A percentile compares a stretch with the other conserved stretches of the same genome.
Conservation (phyloP, 768 basidiomycete genomes). For the Hericium coralloides region DNA sequence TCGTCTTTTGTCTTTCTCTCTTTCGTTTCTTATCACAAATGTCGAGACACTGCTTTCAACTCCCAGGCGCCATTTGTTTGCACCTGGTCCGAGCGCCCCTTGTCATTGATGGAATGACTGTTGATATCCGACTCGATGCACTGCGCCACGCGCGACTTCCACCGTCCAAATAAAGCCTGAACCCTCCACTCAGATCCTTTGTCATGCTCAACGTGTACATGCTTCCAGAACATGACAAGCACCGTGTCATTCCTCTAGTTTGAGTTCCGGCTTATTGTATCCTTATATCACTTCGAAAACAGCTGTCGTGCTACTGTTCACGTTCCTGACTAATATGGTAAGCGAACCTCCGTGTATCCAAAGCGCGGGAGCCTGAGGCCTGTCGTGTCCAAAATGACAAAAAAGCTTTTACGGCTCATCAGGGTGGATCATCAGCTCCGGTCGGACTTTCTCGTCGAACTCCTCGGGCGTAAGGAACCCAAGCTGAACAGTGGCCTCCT, state of each 20-base stretch:
- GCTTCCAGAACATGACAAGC: neutral
- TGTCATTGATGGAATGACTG: no score
- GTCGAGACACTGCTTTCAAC: no score
- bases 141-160: neutral
- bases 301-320: no score
- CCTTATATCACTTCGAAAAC: no score
- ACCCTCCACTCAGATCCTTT: neutral
- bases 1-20: neutral
- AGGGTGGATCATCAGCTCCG: slow-evolving; percentile 84
- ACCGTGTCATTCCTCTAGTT: no score
- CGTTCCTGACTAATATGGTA: no score
- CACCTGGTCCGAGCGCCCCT: no score
- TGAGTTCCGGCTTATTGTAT: no score
- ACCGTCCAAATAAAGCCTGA: slow-evolving; percentile 1
- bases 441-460: slow-evolving; percentile 90
- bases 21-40: neutral
- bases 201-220: neutral
- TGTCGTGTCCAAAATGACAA: slow-evolving; percentile 4
- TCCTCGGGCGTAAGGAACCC: slow-evolving; percentile 84
- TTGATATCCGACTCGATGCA: no score
- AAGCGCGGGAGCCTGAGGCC: neutral
- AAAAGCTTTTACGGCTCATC: slow-evolving; percentile 32
- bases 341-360: no score
- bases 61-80: no score
- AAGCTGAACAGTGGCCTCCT: slow-evolving; percentile 85